Evolutionary conservation across 768 basidiomycete genomes (phyloP).

Genomic region (Boletus rubescentipes): DNA sequence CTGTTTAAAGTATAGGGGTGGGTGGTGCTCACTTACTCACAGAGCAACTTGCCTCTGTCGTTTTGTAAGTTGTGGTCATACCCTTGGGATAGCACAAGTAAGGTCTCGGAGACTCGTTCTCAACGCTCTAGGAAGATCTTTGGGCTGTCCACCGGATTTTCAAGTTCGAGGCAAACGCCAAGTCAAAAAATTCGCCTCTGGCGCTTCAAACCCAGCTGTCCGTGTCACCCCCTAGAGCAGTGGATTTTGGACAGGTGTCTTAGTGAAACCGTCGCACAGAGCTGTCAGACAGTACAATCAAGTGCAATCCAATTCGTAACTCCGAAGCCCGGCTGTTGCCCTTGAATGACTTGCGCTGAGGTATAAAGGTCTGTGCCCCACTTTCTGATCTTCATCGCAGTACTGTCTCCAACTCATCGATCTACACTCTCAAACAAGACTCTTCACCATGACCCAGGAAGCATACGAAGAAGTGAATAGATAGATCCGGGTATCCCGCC

Average conservation of each 20-base stretch:
- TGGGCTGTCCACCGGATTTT: too few species aligned
- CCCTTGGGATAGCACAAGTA: too few species aligned
- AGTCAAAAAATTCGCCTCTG: too few species aligned
- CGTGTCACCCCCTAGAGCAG: too few species aligned
- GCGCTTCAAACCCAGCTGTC: too few species aligned
- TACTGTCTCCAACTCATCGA: background rate
- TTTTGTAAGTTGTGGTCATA: too few species aligned
- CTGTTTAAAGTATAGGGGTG: too few species aligned
- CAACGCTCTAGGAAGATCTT: too few species aligned
- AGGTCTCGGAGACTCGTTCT: too few species aligned
- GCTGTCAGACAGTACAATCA: conserved; percentile 6
- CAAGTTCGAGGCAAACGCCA: too few species aligned
- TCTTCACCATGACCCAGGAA: conserved; percentile 13
- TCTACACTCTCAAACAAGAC: background rate
- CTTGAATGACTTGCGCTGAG: background rate
- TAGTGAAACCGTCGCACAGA: background rate
- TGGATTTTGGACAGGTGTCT: background rate
- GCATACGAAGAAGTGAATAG: conserved; percentile 23
- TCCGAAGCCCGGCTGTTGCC: background rate
- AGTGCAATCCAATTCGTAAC: background rate
- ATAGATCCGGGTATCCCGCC: background rate
- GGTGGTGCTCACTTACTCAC: too few species aligned
- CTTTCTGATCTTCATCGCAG: conserved; percentile 11
- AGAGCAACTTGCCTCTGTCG: too few species aligned
- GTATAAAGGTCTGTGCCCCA: background rate